A percentile compares a stretch with the other conserved stretches of the same genome.
phyloP scores from a whole-genome alignment of 345 rosid species.

The Streptanthus diversifolius region DNA sequence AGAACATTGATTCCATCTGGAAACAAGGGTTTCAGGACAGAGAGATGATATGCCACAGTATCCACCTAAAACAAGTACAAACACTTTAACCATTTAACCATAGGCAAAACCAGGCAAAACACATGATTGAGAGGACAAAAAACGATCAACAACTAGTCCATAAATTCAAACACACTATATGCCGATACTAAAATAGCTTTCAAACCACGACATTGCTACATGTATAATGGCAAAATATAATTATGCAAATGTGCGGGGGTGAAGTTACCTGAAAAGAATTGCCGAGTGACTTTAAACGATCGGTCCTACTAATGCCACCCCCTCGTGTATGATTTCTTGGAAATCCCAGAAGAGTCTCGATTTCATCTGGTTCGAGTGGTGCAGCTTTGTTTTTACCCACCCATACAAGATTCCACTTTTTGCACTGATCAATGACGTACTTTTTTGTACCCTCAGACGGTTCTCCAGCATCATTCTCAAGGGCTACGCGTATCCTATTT shows the following conservation, averaged over 20 bases:
- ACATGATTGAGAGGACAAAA: neutral
- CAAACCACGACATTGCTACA: neutral
- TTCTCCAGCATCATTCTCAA: slow-evolving; percentile 49
- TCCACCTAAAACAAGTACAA: slow-evolving; percentile 54
- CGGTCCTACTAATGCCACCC: slow-evolving; percentile 86
- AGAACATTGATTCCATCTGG: slow-evolving; percentile 68
- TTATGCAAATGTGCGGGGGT: neutral
- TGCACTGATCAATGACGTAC: slow-evolving; percentile 61
- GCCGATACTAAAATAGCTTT: neutral
- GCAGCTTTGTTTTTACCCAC: slow-evolving; percentile 87
- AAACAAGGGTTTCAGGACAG: slow-evolving; percentile 57
- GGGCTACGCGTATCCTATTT: slow-evolving; percentile 60
- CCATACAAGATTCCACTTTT: slow-evolving; percentile 93
- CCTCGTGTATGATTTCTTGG: slow-evolving; percentile 93
- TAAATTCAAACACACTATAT: neutral
- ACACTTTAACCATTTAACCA: neutral
- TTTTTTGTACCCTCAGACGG: slow-evolving; percentile 52
- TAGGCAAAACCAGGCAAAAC: neutral
- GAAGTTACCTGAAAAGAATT: slow-evolving; percentile 78
- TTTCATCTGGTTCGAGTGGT: slow-evolving; percentile 87
- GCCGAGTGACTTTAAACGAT: slow-evolving; percentile 80
- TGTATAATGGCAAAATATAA: neutral
- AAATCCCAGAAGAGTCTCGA: slow-evolving; percentile 83
- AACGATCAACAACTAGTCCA: too few species aligned
- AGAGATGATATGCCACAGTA: slow-evolving; percentile 87